Evolutionary conservation across 2,329 filamentous ascomycete genomes (phyloP).

Genomic region (Phaeomoniella chlamydospora): DNA sequence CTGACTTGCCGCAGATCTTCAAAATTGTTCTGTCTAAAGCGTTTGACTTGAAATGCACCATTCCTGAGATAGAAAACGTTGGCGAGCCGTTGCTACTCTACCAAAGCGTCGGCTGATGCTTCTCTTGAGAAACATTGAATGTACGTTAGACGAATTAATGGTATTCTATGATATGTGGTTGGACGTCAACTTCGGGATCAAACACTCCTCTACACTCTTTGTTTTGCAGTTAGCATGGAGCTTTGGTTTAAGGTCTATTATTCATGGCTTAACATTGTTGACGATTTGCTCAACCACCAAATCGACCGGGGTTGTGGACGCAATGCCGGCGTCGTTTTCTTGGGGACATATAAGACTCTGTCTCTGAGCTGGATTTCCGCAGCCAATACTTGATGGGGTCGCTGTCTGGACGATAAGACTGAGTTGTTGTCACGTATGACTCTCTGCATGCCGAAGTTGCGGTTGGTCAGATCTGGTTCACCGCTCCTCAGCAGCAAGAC

Average conservation of each 20-base stretch:
- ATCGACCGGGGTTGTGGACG: too few relatives aligned
- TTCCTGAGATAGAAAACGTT: constrained; percentile 96
- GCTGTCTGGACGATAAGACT: too few relatives aligned
- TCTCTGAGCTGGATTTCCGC: too few relatives aligned
- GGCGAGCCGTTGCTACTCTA: constrained; percentile 92
- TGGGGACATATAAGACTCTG: too few relatives aligned
- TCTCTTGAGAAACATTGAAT: neutral
- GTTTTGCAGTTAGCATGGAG: constrained; percentile 1
- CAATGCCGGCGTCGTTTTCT: too few relatives aligned
- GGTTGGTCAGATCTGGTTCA: too few relatives aligned
- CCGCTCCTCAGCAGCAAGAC: too few relatives aligned
- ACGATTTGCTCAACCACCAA: too few relatives aligned
- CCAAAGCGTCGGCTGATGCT: constrained; percentile 37
- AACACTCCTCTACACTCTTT: neutral
- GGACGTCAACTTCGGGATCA: neutral
- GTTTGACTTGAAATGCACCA: constrained; percentile 97
- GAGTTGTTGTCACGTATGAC: too few relatives aligned
- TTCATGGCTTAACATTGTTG: too few relatives aligned
- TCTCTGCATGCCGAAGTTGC: too few relatives aligned
- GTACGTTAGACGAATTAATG: neutral
- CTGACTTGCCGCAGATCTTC: constrained; percentile 60
- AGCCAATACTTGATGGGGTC: too few relatives aligned
- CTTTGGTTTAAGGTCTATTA: neutral
- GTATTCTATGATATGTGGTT: neutral
- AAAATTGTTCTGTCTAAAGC: constrained; percentile 98